A percentile compares a stretch with the other conserved stretches of the same genome.
phyloP scores from a whole-genome alignment of 202 grass and related monocot species.

The Panicum virgatum region DNA sequence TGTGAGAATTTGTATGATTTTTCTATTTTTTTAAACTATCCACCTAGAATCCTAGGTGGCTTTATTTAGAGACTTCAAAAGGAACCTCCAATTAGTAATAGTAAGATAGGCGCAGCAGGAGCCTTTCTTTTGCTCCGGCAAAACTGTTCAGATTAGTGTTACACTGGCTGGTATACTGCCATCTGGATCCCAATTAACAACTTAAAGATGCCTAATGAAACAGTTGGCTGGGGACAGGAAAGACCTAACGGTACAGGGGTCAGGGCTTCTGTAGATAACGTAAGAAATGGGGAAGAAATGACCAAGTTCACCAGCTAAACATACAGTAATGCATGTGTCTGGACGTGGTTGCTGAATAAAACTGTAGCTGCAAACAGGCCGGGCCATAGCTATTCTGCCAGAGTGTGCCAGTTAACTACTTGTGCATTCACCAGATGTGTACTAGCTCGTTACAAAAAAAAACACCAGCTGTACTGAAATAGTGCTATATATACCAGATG shows the following conservation, averaged over 20 bases:
- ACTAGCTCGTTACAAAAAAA: too few species aligned
- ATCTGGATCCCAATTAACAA: constrained; percentile 36
- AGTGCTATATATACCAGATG: not conserved
- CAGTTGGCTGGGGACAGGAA: constrained; percentile 27
- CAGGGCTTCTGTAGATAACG: constrained; percentile 10
- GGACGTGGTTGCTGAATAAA: constrained; percentile 10
- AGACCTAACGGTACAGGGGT: constrained; percentile 20
- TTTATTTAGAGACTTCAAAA: too few species aligned
- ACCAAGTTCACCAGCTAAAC: constrained; percentile 11
- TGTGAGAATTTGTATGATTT: too few species aligned
- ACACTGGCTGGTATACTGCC: not conserved
- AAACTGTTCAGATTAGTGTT: constrained; percentile 11
- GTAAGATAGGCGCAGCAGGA: not conserved
- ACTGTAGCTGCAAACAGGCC: constrained; percentile 23
- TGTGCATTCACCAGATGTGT: constrained; percentile 22
- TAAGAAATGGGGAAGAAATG: constrained; percentile 35
- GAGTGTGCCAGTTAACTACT: not conserved
- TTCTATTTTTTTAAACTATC: too few species aligned
- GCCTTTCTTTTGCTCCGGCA: not conserved
- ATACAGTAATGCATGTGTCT: not conserved
- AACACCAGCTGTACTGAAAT: constrained; percentile 15
- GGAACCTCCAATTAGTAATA: too few species aligned
- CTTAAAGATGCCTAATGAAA: constrained; percentile 20
- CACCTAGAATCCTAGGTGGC: too few species aligned
- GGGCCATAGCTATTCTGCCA: constrained; percentile 16